These are phyloP conservation scores for Teunomyces cretensis DNA, from an alignment of 805 yeast species.

Conservation along the genomic window DNA sequence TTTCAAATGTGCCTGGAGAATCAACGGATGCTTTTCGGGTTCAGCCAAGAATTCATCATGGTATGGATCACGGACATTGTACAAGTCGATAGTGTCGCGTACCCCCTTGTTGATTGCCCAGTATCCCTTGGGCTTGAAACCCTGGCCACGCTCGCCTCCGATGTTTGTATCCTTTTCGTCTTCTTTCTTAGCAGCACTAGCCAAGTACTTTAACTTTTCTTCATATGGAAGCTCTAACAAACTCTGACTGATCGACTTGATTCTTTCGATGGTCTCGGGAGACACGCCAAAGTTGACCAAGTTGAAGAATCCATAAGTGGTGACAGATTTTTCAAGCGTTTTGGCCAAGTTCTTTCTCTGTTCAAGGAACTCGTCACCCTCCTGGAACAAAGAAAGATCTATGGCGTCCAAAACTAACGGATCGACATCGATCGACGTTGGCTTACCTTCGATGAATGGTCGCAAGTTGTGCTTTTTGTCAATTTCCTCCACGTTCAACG, in stretches of 20 bases:
- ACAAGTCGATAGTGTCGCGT: constrained; percentile 45
- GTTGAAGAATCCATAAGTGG: constrained; percentile 10
- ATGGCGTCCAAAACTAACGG: constrained; percentile 8
- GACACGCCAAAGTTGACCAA: constrained; percentile 10
- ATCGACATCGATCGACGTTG: constrained; percentile 3
- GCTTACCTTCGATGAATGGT: constrained; percentile 10
- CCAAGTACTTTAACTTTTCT: constrained; percentile 8
- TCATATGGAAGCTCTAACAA: constrained; percentile 10
- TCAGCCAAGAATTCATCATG: constrained; percentile 30
- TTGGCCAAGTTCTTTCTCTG: constrained; percentile 8
- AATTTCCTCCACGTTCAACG: constrained; percentile 2
- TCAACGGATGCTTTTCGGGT: constrained; percentile 37
- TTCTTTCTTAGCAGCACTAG: constrained; percentile 12
- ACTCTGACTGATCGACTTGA: constrained; percentile 10
- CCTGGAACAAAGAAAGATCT: constrained; percentile 8
- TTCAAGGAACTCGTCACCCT: constrained; percentile 5
- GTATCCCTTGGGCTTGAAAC: constrained; percentile 49
- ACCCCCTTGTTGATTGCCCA: constrained; percentile 47
- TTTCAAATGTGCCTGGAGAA: constrained; percentile 35
- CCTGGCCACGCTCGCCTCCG: constrained; percentile 49
- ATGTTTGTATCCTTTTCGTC: constrained; percentile 12
- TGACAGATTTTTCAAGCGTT: constrained; percentile 8
- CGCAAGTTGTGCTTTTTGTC: constrained; percentile 11
- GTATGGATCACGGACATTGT: constrained; percentile 41
- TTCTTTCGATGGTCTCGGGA: constrained; percentile 2